phyloP scores from a whole-genome alignment of 1,284 basidiomycete species.

The Phlebopus sp. region DNA sequence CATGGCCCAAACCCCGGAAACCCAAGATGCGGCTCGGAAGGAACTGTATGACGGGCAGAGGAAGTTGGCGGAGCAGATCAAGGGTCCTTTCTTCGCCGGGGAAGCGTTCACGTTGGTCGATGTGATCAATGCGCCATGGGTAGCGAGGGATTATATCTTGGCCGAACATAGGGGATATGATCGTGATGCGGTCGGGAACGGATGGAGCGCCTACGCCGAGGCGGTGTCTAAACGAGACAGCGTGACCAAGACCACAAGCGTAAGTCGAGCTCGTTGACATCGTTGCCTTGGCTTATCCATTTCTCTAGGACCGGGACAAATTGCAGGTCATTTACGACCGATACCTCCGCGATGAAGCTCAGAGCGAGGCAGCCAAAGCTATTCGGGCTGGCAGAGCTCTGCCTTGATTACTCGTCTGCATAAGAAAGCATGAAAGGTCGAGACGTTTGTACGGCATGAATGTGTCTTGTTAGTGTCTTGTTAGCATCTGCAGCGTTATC shows the following conservation, averaged over 20 bases:
- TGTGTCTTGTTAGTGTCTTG: too few relatives aligned
- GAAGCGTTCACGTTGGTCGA: slow-evolving; percentile 57
- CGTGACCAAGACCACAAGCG: slow-evolving; percentile 49
- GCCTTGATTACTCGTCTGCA: slow-evolving; percentile 31
- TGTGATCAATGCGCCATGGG: slow-evolving; percentile 59
- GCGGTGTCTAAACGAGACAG: slow-evolving; percentile 45
- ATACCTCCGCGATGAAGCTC: slow-evolving; percentile 56
- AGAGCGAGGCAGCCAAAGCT: slow-evolving; percentile 60
- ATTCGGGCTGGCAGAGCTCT: slow-evolving; percentile 46
- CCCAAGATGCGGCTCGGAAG: slow-evolving; percentile 42
- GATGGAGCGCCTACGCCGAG: slow-evolving; percentile 48
- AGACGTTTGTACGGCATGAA: too few relatives aligned
- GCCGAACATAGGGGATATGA: slow-evolving; percentile 50
- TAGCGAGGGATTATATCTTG: slow-evolving; percentile 47
- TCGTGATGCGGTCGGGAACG: slow-evolving; percentile 40
- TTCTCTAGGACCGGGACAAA: slow-evolving; percentile 44
- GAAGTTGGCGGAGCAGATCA: slow-evolving; percentile 45
- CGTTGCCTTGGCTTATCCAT: background rate
- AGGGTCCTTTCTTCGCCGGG: slow-evolving; percentile 60
- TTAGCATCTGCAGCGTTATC: too few relatives aligned
- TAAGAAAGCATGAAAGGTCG: too few relatives aligned
- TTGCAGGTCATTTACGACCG: slow-evolving; percentile 50
- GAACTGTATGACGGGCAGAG: slow-evolving; percentile 47
- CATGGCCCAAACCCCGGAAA: slow-evolving; percentile 49
- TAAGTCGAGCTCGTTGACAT: slow-evolving; percentile 29